Conservation (phyloP, 495 filamentous ascomycete species). For the Bacidia gigantensis region DNA sequence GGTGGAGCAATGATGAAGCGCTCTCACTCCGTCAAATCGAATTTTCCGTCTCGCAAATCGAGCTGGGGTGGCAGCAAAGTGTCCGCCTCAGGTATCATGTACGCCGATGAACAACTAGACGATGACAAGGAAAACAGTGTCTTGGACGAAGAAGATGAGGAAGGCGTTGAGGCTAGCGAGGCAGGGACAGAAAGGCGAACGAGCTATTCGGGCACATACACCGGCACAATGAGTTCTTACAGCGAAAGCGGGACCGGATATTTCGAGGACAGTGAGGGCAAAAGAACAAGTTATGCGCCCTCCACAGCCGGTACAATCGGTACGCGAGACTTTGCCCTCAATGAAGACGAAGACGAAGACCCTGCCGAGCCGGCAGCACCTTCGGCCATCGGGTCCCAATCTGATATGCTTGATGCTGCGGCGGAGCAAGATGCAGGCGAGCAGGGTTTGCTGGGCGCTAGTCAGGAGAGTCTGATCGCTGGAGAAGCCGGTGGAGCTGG, state of each 20-base stretch:
- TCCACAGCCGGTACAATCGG: conserved; percentile 25
- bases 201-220: conserved; percentile 34
- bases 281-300: conserved; percentile 38
- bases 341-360: conserved; percentile 18
- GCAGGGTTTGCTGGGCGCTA: background rate
- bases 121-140: conserved; percentile 50
- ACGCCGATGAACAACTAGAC: conserved; percentile 16
- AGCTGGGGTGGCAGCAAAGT: conserved; percentile 49
- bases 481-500: conserved; percentile 4
- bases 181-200: conserved; percentile 41
- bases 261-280: conserved; percentile 34
- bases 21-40: conserved; percentile 58
- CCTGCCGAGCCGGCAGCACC: conserved; percentile 1
- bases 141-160: conserved; percentile 36
- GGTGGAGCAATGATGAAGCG: conserved; percentile 38
- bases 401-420: conserved; percentile 20
- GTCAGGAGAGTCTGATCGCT: conserved; percentile 2
- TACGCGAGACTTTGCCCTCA: conserved; percentile 14
- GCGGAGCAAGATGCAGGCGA: conserved; percentile 18
- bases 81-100: conserved; percentile 9
- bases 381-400: background rate
- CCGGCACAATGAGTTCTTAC: conserved; percentile 27
- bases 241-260: conserved; percentile 12
- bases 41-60: conserved; percentile 49
- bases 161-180: conserved; percentile 28